These are phyloP conservation scores for Suhomyces wounanorum DNA, from an alignment of 1,139 yeast species.

Conservation along the genomic window DNA sequence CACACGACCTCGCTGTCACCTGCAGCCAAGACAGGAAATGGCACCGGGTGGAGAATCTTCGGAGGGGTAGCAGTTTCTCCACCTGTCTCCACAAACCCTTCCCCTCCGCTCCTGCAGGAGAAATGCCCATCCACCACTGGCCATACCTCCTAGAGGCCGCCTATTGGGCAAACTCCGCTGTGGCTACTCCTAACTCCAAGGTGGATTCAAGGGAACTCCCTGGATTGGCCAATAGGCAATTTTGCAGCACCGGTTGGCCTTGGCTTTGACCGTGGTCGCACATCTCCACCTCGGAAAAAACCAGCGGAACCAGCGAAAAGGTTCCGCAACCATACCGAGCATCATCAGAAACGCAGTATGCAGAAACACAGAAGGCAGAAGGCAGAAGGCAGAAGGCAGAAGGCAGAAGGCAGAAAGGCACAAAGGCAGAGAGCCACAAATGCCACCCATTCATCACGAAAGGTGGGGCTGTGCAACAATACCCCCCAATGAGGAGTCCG, in stretches of 20 bases:
- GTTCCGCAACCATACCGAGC: not conserved
- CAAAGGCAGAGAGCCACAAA: too few relatives aligned
- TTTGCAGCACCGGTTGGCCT: not conserved
- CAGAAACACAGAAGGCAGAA: too few relatives aligned
- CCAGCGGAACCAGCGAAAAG: not conserved
- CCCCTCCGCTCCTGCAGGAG: not conserved
- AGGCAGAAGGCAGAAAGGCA: too few relatives aligned
- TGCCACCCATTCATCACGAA: not conserved
- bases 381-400: too few relatives aligned
- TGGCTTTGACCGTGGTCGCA: constrained; percentile 1
- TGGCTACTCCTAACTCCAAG: not conserved
- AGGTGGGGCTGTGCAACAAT: constrained; percentile 7
- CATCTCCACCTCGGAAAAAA: constrained; percentile 11
- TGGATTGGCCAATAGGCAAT: not conserved
- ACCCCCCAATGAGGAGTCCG: not conserved
- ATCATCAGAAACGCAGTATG: too few relatives aligned
- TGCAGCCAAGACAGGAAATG: not conserved
- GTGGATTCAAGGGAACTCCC: not conserved
- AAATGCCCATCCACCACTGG: not conserved
- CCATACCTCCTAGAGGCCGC: not conserved
- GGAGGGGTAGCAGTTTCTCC: not conserved
- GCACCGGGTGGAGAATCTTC: not conserved
- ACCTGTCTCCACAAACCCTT: not conserved
- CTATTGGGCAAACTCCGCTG: not conserved
- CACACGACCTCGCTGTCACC: not conserved